A percentile compares a stretch with the other conserved stretches of the same genome.
These are phyloP conservation scores for Monosporascus sp. DNA, from an alignment of 2,329 filamentous ascomycete genomes.

Conservation along the genomic window DNA sequence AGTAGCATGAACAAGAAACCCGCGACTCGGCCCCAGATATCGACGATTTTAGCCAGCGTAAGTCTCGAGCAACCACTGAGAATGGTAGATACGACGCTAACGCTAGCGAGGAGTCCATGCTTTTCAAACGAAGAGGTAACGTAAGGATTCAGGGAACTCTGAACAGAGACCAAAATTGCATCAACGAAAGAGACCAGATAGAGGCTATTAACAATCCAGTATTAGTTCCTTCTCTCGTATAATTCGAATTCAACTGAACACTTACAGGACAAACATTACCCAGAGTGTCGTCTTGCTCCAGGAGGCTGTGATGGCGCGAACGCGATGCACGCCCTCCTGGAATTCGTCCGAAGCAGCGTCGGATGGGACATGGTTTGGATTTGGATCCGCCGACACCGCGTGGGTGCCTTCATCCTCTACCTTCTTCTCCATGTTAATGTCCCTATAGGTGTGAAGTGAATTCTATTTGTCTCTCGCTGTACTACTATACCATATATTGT, in stretches of 20 bases:
- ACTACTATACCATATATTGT: too few species aligned
- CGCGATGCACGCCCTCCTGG: constrained; percentile 32
- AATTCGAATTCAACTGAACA: not conserved
- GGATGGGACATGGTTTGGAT: not conserved
- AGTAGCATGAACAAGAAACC: constrained; percentile 38
- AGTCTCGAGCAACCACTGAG: constrained; percentile 33
- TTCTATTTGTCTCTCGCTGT: too few species aligned
- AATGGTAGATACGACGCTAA: constrained; percentile 53
- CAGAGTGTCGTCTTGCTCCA: constrained; percentile 25
- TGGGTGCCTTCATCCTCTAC: not conserved
- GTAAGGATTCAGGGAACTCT: constrained; percentile 53
- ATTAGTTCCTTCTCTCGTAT: not conserved
- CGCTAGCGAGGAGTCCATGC: constrained; percentile 61
- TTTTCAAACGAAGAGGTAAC: constrained; percentile 60
- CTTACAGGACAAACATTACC: constrained; percentile 35
- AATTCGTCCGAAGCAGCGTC: constrained; percentile 20
- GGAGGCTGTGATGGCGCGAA: constrained; percentile 31
- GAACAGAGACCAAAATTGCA: constrained; percentile 31
- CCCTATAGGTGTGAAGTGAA: not conserved
- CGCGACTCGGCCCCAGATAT: constrained; percentile 44
- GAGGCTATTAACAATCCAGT: constrained; percentile 23
- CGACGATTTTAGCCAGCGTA: constrained; percentile 42
- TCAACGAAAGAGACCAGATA: constrained; percentile 36
- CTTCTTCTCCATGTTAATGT: not conserved
- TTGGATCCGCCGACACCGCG: not conserved